Percentiles rank a stretch among this genome's conserved stretches.
Evolutionary conservation across 495 filamentous ascomycete genomes (phyloP).

Genomic region (Gamarada debralockiae): DNA sequence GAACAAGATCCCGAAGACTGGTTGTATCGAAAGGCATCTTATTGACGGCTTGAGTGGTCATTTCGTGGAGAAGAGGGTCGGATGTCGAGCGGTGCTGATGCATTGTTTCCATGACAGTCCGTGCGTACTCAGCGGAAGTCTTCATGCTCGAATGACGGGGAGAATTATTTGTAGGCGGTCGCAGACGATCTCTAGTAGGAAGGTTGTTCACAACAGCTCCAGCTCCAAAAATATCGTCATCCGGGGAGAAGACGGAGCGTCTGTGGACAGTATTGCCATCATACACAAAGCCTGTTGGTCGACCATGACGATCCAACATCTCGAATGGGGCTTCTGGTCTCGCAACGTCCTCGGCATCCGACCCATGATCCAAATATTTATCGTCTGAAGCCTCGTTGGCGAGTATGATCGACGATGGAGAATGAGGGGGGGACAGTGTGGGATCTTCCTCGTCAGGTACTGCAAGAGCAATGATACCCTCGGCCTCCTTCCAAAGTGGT

Average conservation of each 20-base stretch:
- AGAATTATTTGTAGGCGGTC: slow-evolving; percentile 13
- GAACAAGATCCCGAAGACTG: slow-evolving; percentile 81
- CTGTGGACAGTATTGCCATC: slow-evolving; percentile 35
- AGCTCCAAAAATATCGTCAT: slow-evolving; percentile 59
- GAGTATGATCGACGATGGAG: slow-evolving; percentile 20
- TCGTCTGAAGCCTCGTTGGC: slow-evolving; percentile 18
- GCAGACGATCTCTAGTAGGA: slow-evolving; percentile 15
- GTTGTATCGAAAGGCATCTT: slow-evolving; percentile 92
- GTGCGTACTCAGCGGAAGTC: slow-evolving; percentile 51
- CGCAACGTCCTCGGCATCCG: slow-evolving; percentile 56
- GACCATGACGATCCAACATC: slow-evolving; percentile 32
- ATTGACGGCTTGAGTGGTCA: slow-evolving; percentile 48
- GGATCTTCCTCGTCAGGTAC: slow-evolving; percentile 74
- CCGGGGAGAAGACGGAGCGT: slow-evolving; percentile 55
- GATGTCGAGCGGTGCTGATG: slow-evolving; percentile 59
- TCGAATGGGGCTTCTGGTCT: slow-evolving; percentile 31
- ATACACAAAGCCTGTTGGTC: slow-evolving; percentile 32
- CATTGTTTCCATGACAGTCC: slow-evolving; percentile 80
- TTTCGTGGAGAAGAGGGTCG: slow-evolving; percentile 40
- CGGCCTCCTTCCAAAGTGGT: slow-evolving; percentile 78
- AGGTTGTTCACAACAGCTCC: slow-evolving; percentile 35
- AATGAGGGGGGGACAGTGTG: slow-evolving; percentile 28
- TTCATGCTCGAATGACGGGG: slow-evolving; percentile 28
- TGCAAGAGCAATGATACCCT: slow-evolving; percentile 81
- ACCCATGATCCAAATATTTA: slow-evolving; percentile 42